Percentiles rank a stretch among this genome's conserved stretches.
Conservation (phyloP, 148 eudicot species). For the Arctostaphylos glauca region DNA sequence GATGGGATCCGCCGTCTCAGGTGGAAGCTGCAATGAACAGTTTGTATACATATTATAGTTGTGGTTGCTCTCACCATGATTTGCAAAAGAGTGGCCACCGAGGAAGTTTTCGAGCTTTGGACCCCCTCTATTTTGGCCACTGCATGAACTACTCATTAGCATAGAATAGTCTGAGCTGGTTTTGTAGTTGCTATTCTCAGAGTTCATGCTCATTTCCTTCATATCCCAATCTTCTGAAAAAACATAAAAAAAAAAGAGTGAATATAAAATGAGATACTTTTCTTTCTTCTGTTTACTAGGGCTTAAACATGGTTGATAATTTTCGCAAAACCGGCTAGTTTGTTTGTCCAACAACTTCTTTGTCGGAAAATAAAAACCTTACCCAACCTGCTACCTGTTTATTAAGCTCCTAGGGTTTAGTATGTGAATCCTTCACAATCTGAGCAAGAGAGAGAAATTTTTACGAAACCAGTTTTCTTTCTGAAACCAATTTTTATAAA, state of each 20-base stretch:
- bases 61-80: constrained; percentile 7
- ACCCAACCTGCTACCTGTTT: not conserved
- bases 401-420: constrained; percentile 1
- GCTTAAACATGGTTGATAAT: not conserved
- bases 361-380: no score
- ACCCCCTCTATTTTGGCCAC: constrained; percentile 34
- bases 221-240: constrained; percentile 60
- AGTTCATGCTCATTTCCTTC: constrained; percentile 36
- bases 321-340: no score
- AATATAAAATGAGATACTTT: not conserved
- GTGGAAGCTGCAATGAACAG: constrained; percentile 20
- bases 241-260: not conserved
- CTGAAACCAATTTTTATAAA: no score
- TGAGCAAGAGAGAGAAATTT: no score
- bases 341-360: no score
- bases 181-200: constrained; percentile 15
- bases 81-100: constrained; percentile 44
- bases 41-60: constrained; percentile 39
- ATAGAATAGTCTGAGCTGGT: constrained; percentile 34
- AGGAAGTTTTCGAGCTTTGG: constrained; percentile 92
- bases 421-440: not conserved
- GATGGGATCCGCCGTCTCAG: constrained; percentile 11
- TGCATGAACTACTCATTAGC: constrained; percentile 43
- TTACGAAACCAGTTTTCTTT: no score
- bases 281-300: not conserved